Evolutionary conservation across 2,329 filamentous ascomycete species (phyloP).

Genomic region (Stachybotrys elegans): DNA sequence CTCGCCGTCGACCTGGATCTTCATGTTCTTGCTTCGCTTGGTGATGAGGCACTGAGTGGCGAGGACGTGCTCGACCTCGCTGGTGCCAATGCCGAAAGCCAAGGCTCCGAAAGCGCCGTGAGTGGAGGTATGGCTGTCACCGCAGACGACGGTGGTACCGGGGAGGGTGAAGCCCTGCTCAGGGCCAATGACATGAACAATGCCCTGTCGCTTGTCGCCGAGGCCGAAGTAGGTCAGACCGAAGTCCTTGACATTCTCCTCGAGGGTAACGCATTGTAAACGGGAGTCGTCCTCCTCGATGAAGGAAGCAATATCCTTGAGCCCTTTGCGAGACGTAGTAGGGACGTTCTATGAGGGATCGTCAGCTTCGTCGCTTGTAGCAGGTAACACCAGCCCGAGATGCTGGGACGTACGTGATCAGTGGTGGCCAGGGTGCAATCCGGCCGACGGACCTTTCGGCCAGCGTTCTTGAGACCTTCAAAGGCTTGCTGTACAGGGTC

Average conservation of each 20-base stretch:
- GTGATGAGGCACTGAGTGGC: constrained; percentile 95
- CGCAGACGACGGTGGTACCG: constrained; percentile 93
- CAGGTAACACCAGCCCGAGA: too few species aligned
- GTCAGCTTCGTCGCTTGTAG: constrained; percentile 5
- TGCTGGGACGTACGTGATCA: constrained; percentile 76
- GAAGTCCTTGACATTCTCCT: constrained; percentile 96
- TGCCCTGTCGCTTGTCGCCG: constrained; percentile 93
- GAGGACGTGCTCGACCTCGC: constrained; percentile 96
- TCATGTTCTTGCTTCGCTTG: constrained; percentile 97
- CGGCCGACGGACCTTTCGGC: constrained; percentile 80
- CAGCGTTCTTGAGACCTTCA: constrained; percentile 87
- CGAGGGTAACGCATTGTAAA: constrained; percentile 89
- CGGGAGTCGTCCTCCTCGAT: constrained; percentile 93
- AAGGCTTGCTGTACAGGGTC: constrained; percentile 83
- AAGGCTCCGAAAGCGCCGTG: constrained; percentile 94
- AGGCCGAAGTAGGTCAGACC: constrained; percentile 96
- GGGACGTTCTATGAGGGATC: constrained; percentile 70
- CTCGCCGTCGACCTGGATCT: constrained; percentile 88
- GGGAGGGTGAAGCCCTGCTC: constrained; percentile 98
- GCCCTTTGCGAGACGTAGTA: constrained; percentile 81
- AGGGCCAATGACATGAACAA: constrained; percentile 96
- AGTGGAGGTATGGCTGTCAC: constrained; percentile 96
- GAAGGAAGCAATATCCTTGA: constrained; percentile 91
- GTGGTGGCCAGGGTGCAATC: constrained; percentile 96
- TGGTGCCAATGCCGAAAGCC: constrained; percentile 95